phyloP scores from a whole-genome alignment of 2,329 filamentous ascomycete species.

The Gremmenia infestans region DNA sequence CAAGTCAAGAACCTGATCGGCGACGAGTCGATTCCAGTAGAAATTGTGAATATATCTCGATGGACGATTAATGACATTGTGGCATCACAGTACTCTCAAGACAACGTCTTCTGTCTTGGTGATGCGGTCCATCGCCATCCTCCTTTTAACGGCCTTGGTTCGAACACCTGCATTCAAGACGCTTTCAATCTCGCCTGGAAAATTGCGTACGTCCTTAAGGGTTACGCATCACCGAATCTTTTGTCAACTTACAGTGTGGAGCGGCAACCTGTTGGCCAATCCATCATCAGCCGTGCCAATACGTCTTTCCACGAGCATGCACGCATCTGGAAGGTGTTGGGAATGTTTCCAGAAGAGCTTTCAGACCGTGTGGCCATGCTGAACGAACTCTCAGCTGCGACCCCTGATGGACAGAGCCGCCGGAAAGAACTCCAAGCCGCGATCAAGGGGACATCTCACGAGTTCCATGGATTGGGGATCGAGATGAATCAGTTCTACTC shows the following conservation, averaged over 20 bases:
- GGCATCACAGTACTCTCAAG: conserved; percentile 45
- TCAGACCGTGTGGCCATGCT: conserved; percentile 36
- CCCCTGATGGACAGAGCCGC: conserved; percentile 34
- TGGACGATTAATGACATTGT: conserved; percentile 60
- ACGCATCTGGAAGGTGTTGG: conserved; percentile 42
- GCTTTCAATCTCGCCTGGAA: conserved; percentile 54
- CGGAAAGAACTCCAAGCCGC: conserved; percentile 37
- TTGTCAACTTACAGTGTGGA: conserved; percentile 42
- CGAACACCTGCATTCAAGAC: conserved; percentile 55
- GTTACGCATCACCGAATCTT: conserved; percentile 34
- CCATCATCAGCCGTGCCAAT: conserved; percentile 50
- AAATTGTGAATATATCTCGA: conserved; percentile 49
- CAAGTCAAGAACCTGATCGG: conserved; percentile 48
- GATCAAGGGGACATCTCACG: conserved; percentile 40
- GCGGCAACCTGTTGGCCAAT: conserved; percentile 44
- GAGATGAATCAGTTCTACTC: conserved; percentile 56
- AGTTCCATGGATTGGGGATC: conserved; percentile 51
- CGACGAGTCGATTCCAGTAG: conserved; percentile 44
- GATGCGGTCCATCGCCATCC: conserved; percentile 56
- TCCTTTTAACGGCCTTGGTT: conserved; percentile 51
- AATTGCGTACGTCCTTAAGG: conserved; percentile 41
- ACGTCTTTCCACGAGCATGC: conserved; percentile 49
- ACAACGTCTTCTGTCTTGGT: conserved; percentile 46
- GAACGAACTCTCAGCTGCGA: conserved; percentile 38
- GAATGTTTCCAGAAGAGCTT: conserved; percentile 35